Evolutionary conservation across 2,329 filamentous ascomycete genomes (phyloP).

Genomic region (Phialophora verrucosa): DNA sequence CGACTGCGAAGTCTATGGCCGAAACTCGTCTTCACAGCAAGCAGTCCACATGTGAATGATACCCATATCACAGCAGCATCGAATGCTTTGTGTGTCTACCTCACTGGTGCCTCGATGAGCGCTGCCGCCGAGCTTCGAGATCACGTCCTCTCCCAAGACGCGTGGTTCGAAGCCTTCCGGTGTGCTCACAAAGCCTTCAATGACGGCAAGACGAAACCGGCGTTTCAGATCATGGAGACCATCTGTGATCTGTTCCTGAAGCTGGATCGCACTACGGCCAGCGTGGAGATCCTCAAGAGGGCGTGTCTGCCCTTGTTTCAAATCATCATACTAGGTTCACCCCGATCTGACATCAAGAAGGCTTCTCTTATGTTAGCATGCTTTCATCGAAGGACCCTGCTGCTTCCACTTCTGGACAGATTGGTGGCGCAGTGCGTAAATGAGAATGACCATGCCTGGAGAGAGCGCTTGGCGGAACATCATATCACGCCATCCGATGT

Average conservation of each 20-base stretch:
- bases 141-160: constrained; percentile 45
- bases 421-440: constrained; percentile 19
- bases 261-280: constrained; percentile 39
- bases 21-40: constrained; percentile 50
- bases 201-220: constrained; percentile 51
- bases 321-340: constrained; percentile 31
- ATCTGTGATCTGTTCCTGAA: constrained; percentile 41
- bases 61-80: constrained; percentile 51
- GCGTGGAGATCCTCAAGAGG: constrained; percentile 20
- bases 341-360: constrained; percentile 36
- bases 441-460: constrained; percentile 21
- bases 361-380: constrained; percentile 36
- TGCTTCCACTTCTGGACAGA: constrained; percentile 24
- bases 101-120: constrained; percentile 48
- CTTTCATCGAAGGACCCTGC: constrained; percentile 30
- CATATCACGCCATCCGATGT: constrained; percentile 24
- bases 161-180: constrained; percentile 50
- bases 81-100: constrained; percentile 53
- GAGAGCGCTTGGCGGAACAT: constrained; percentile 21
- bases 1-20: constrained; percentile 46
- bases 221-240: constrained; percentile 53
- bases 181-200: constrained; percentile 50
- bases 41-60: constrained; percentile 46
- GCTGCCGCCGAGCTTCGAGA: constrained; percentile 42
- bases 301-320: constrained; percentile 30